Percentiles rank a stretch among this genome's conserved stretches.
Conservation (phyloP, 2,329 filamentous ascomycete genomes). For the Hypoxylon sp. region DNA sequence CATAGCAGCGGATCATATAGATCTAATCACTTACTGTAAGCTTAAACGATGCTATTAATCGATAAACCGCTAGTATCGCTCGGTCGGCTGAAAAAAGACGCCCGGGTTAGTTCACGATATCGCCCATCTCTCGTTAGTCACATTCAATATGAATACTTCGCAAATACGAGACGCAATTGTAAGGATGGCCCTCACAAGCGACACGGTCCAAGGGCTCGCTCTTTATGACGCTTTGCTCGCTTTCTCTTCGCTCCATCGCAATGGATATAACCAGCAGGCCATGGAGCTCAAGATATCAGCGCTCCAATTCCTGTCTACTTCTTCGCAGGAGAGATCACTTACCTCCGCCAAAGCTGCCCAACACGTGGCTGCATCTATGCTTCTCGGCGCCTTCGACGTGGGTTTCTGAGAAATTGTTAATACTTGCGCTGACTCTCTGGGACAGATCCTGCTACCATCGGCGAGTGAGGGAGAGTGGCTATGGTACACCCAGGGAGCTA, state of each 20-base stretch:
- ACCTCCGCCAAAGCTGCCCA: constrained; percentile 41
- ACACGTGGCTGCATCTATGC: constrained; percentile 50
- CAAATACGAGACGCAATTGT: constrained; percentile 43
- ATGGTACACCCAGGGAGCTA: constrained; percentile 45
- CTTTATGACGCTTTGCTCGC: neutral
- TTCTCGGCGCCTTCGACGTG: constrained; percentile 47
- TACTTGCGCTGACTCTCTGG: neutral
- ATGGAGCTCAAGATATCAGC: neutral
- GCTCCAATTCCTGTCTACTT: neutral
- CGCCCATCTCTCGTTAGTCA: constrained; percentile 41
- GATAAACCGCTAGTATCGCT: neutral
- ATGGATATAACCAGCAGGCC: neutral
- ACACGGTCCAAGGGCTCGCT: constrained; percentile 30
- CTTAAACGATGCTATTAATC: neutral
- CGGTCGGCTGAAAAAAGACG: too few relatives aligned
- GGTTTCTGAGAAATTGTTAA: neutral
- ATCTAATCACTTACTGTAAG: constrained; percentile 37
- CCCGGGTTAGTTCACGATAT: constrained; percentile 35
- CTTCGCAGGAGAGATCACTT: neutral
- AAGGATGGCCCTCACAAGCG: constrained; percentile 41
- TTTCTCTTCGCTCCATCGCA: neutral
- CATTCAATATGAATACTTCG: constrained; percentile 32
- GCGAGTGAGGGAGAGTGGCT: constrained; percentile 48
- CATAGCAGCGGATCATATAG: neutral
- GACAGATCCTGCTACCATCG: constrained; percentile 40